Evolutionary conservation across 306 rosid species (phyloP).

Genomic region (Carpinus fangiana): DNA sequence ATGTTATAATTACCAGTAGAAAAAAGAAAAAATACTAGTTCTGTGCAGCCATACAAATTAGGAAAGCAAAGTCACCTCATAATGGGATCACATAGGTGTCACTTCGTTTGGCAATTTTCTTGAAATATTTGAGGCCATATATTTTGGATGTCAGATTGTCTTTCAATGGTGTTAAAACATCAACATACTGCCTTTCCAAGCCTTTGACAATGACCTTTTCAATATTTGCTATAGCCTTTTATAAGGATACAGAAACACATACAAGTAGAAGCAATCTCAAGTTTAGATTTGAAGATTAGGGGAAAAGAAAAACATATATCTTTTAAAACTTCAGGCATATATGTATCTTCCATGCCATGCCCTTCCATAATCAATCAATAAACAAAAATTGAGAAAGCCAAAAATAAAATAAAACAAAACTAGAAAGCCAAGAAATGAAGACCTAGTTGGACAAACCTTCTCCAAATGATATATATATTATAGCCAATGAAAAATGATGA

Average conservation of each 20-base stretch:
- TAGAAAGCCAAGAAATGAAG: neutral
- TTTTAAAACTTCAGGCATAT: neutral
- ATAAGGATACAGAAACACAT: neutral
- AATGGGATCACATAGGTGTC: constrained; percentile 26
- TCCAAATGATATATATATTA: constrained; percentile 27
- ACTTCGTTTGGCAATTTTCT: constrained; percentile 31
- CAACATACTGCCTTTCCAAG: constrained; percentile 30
- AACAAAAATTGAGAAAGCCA: neutral
- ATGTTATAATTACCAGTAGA: neutral
- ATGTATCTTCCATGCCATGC: neutral
- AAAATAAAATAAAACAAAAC: neutral
- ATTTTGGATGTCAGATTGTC: constrained; percentile 32
- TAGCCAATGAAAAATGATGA: constrained; percentile 38
- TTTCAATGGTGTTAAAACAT: constrained; percentile 27
- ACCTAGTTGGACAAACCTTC: constrained; percentile 26
- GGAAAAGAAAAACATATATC: neutral
- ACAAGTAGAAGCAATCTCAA: constrained; percentile 10
- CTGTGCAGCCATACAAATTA: neutral
- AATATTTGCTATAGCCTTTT: constrained; percentile 35
- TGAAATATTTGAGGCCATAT: constrained; percentile 39
- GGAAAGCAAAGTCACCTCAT: constrained; percentile 22
- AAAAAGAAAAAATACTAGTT: neutral
- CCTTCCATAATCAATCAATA: neutral
- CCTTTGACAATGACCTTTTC: constrained; percentile 37
- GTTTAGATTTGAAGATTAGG: neutral